Evolutionary conservation across 345 rosid species (phyloP), one percentile per base, ranked within the genome.

Genomic region (Chamaenerion angustifolium): DNA sequence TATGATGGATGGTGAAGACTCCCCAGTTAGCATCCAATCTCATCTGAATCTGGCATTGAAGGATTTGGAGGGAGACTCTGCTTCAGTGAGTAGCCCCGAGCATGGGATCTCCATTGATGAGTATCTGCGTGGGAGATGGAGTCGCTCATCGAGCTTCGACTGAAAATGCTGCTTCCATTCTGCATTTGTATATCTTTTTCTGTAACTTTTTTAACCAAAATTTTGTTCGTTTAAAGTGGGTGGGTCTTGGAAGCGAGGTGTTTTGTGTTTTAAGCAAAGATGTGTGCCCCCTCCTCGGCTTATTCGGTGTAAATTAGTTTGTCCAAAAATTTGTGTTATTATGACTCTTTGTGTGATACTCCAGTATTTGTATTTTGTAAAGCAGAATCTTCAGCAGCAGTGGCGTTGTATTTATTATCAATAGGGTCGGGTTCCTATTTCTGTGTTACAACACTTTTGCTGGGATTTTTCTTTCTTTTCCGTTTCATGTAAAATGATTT

Each of bases 41-140:
- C 94, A 88, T 71, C 85, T 88, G 45, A 88, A 79, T 67, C 78
- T 85, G 31, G 95, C 94, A 11, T 60, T 93, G 41, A 75, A 80
- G 43, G 96, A 82, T 63, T 44, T 85, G 68, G 95, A 80, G 23
- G 94, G 80, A 43, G 90, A 87, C 61, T 73, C 79, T 21, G 51
- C 69, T 54, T 82, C 94, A 1, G 52, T 54, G 27, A 80, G 86
- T 60, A 77, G 86, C 66, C 54, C 60, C 4, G 88, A 77, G 58
- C 81, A 69, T 48, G 67, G 73, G 46, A 31, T 82, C 49, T 70
- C 80, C 37, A 58, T 80, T 40, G 95, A 82, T 62, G 89, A 82
- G 52, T 92, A 92, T 75, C 70, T 82, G 51, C 71, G 67, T 61
- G 81, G 90, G 53, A 66, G 95, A 65, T 78, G 83, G 82, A 86